Base-by-base conservation (phyloP, 75 land plant genomes). In the Picea sitchensis region DNA sequence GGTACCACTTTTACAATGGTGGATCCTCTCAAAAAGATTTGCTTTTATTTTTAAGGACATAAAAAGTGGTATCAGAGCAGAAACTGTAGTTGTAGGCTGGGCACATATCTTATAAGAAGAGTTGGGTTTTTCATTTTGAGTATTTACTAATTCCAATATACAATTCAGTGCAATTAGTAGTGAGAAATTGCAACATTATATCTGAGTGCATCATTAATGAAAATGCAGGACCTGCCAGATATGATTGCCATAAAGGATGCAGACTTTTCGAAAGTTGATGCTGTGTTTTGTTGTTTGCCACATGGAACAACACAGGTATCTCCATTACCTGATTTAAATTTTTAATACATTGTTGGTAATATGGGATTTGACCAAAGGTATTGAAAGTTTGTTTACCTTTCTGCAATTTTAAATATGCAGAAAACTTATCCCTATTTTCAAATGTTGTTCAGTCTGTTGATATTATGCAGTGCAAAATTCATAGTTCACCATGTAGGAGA, bases 301-400 rank as follows among this genome's bases (percentile, higher is more conserved):
- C 99, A 96, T 87, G 99, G 99, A 75, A 94, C 99, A 12, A 96
- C 99, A 13, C 99, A 96, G 91, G 99, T 92, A 38, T 15, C 54
- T 47, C 14, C 15, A 32, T 56, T 20, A 5, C 34, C 15, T 26
- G 30, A 47, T 54, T 65, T 62, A 20, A 32, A 34, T 62, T 31
- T 77, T 31, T 20, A 12, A 62, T 63, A 21, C 72, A 31, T 67
- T 44, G 47, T 71, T 38, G 41, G 74, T 13, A n/a, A 21, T 44
- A 69, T 18, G n/a, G 3, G 54, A 15, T 41, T 41, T 20, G 20
- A 71, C 23, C 21, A 41, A 41, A 41, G 3, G 5, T 23, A 44
- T 44, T 41, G 3, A 9, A 71, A 71, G 3, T 9, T 71, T 6
- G n/a, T 44, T 71, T 11, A 36, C 11, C 56, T 9, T 51, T 51